Evolutionary conservation across 2,329 filamentous ascomycete species (phyloP), one percentile per base, ranked within the genome.

Genomic region (Xylaria polymorpha): DNA sequence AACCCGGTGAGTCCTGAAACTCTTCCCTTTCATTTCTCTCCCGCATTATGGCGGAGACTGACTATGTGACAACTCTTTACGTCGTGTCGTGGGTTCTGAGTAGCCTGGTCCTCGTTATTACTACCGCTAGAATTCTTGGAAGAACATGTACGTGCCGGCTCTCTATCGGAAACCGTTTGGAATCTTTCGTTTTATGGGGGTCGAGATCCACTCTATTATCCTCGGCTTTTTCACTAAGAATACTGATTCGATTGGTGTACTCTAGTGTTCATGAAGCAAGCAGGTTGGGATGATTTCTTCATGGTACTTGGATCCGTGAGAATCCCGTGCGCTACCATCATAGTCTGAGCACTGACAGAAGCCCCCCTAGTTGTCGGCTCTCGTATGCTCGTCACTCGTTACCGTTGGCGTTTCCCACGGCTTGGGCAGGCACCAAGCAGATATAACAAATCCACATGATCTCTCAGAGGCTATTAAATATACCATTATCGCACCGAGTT

Each of bases 251-350:
- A 32, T 65, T 18, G 50, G 1, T 10, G 56, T 7, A 20, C n/a
- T 37, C 20, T 53, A 68, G 66, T 64, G 29, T 18, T 64, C 22
- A 64, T 39, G 29, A 68, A 61, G 39, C 66, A 64, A 57, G 51
- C 67, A 22, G 67, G 67, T 32, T 69, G 62, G 63, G 67, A 66
- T 69, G 67, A 69, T n/a, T 55, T 69, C 14, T 69, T 69, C 22
- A 62, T 69, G 51, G 12, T 62, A 39, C 7, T 66, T 20, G 63
- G 66, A 64, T 39, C 61, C 41, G 66, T 68, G 60, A 68, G 66
- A 25, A n/a, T 14, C n/a, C 18, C 35, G 2, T 20, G 18, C 39
- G 10, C 22, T 14, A 39, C 7, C 9, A 32, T 35, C 8, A 29
- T 22, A 18, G 43, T 44, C 0, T 2, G n/a, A 37, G n/a, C 14